Evolutionary conservation across 352 stramenopile genomes (phyloP), one percentile per base, ranked within the genome.

Genomic region (Plasmopara viticola): DNA sequence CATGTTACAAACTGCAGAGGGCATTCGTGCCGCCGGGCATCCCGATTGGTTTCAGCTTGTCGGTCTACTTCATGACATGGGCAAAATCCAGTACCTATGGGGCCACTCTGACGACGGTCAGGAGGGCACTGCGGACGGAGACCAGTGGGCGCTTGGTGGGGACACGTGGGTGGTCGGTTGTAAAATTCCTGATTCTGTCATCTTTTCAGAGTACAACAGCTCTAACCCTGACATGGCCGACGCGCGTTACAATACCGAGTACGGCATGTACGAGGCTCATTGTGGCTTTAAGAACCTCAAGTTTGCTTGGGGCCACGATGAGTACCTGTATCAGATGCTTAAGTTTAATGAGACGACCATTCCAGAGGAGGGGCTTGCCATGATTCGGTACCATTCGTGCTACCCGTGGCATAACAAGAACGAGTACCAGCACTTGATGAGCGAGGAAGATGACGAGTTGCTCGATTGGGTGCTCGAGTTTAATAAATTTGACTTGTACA

Each of bases 311-410:
- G 90, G 90, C 45, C 90, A 97, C 57, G 90, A 91, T 64, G 91
- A 98, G 70, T 98, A 97, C 65, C 75, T 97, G 66, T 97, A 96
- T 66, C 75, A 90, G 55, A 97, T 97, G 87, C 78, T 97, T 44
- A 77, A 88, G 52, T 87, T 87, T 51, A 97, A 97, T 69, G 60
- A 90, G 48, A 79, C 64, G 6, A 82, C 74, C 3, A 90, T 97
- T 53, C 91, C 88, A 1, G 71, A 86, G 12, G 87, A 96, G 60
- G 91, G 82, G 1, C 78, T 97, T 18, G 86, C 87, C 20, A 97
- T 97, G 86, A 87, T 97, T 56, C 83, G 91, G 13, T 97, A 94
- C 66, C 91, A 97, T 75, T 95, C 81, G 44, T 92, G 80, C 60
- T 97, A 97, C 68, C 84, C 86, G 37, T 96, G 87, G 87, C 91